Conservation (phyloP, 2,329 filamentous ascomycete species). For the Acarospora socialis region DNA sequence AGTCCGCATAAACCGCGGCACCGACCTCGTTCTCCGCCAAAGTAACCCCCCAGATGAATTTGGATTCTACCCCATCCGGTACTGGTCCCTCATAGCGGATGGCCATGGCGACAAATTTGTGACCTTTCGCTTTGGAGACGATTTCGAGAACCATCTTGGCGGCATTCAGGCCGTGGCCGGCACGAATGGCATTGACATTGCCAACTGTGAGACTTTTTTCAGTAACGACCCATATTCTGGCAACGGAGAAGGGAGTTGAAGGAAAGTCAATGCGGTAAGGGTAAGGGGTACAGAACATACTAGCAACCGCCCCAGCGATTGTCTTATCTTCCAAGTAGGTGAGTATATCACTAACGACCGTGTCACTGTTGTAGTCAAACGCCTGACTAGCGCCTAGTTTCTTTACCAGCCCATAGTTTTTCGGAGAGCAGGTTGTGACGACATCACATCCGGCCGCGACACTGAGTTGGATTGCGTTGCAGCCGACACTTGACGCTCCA, state of each 20-base stretch:
- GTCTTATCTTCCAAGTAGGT: too few species aligned
- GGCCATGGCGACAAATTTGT: conserved; percentile 14
- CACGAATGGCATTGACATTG: conserved; percentile 3
- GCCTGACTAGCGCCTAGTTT: conserved; percentile 30
- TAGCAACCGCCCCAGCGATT: too few species aligned
- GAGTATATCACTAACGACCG: conserved; percentile 14
- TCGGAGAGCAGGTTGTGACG: conserved; percentile 24
- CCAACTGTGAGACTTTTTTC: too few species aligned
- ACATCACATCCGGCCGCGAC: conserved; percentile 28
- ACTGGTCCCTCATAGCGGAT: conserved; percentile 4
- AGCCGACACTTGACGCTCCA: conserved; percentile 35
- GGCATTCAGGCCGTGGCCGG: conserved; percentile 10
- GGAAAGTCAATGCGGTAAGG: not conserved
- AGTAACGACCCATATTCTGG: not conserved
- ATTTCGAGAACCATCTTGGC: conserved; percentile 14
- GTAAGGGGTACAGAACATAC: conserved; percentile 9
- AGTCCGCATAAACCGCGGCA: conserved; percentile 25
- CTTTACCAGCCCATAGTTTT: conserved; percentile 32
- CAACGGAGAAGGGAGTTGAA: conserved; percentile 1
- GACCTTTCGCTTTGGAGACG: conserved; percentile 10
- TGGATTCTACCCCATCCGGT: conserved; percentile 14
- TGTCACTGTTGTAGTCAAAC: conserved; percentile 30
- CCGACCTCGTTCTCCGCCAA: conserved; percentile 13
- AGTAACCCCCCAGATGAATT: conserved; percentile 12
- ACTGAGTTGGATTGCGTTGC: conserved; percentile 31